Evolutionary conservation across 768 basidiomycete species (phyloP).

Genomic region (Hygrocybe coccinea): DNA sequence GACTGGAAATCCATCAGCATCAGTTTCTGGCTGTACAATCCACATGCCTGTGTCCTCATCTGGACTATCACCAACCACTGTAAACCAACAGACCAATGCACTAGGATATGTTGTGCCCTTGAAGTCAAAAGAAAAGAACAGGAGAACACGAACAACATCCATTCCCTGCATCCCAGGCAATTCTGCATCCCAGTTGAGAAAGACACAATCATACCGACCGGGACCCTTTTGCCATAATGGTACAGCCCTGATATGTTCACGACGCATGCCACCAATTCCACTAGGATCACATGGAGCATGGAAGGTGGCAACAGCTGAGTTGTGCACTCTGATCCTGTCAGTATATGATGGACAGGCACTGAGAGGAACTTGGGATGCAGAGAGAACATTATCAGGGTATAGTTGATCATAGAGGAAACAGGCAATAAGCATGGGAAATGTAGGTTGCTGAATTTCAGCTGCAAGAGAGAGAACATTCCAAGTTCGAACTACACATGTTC

Average conservation of each 20-base stretch:
- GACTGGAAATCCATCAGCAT: not conserved
- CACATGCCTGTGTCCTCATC: constrained; percentile 18
- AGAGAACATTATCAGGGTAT: not conserved
- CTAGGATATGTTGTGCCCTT: constrained; percentile 5
- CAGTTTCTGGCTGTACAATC: constrained; percentile 14
- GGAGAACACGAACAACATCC: constrained; percentile 21
- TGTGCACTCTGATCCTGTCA: constrained; percentile 2
- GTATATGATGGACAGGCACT: not conserved
- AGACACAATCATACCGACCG: constrained; percentile 22
- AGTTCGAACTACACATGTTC: constrained; percentile 2
- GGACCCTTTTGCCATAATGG: constrained; percentile 2
- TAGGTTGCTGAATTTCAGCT: constrained; percentile 8
- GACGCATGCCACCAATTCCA: constrained; percentile 24
- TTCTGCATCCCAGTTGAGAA: constrained; percentile 17
- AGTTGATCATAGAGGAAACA: constrained; percentile 23
- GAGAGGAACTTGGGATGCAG: not conserved
- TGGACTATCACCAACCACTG: not conserved
- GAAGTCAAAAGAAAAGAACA: constrained; percentile 22
- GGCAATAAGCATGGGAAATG: constrained; percentile 17
- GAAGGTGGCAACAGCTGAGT: constrained; percentile 17
- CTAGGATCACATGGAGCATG: constrained; percentile 26
- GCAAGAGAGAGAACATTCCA: not conserved
- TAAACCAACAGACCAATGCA: constrained; percentile 12
- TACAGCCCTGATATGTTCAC: constrained; percentile 20
- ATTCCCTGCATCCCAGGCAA: constrained; percentile 23